phyloP scores from a whole-genome alignment of 805 yeast genomes.

The Lipomyces yamadae region DNA sequence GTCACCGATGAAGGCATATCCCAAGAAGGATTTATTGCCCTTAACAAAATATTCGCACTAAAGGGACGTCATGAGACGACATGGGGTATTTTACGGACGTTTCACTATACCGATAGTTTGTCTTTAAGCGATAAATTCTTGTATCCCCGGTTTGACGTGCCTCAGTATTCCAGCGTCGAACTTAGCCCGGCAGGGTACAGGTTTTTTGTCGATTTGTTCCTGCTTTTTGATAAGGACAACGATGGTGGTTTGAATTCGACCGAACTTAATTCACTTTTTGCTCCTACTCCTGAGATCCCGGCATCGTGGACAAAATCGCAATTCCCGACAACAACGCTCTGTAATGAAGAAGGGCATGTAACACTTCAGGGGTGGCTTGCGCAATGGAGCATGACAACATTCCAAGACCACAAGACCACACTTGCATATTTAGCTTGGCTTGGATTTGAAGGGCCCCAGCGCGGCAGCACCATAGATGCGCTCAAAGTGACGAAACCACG shows the following conservation, averaged over 20 bases:
- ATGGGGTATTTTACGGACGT: conserved; percentile 91
- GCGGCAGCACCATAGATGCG: conserved; percentile 52
- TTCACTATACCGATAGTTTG: conserved; percentile 88
- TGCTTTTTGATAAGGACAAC: conserved; percentile 89
- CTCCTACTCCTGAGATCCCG: conserved; percentile 94
- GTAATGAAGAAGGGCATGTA: conserved; percentile 86
- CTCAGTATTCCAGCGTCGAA: conserved; percentile 79
- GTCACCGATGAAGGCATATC: conserved; percentile 38
- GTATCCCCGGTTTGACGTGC: conserved; percentile 76
- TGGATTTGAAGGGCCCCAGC: conserved; percentile 66
- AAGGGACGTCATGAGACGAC: conserved; percentile 94
- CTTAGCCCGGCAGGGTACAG: conserved; percentile 90
- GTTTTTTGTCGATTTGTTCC: conserved; percentile 86
- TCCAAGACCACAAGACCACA: conserved; percentile 79
- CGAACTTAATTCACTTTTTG: conserved; percentile 72
- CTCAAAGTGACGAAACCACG: conserved; percentile 83
- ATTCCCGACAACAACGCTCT: conserved; percentile 86
- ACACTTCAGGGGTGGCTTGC: conserved; percentile 99
- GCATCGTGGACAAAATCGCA: conserved; percentile 79
- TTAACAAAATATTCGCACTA: conserved; percentile 84
- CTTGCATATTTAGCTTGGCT: conserved; percentile 86
- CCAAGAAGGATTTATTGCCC: conserved; percentile 68
- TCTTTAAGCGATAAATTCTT: conserved; percentile 79
- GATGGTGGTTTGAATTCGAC: conserved; percentile 89
- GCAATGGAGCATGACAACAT: conserved; percentile 97